Evolutionary conservation across 1,284 basidiomycete genomes (phyloP).

Genomic region (Trichosporon coremiiforme): DNA sequence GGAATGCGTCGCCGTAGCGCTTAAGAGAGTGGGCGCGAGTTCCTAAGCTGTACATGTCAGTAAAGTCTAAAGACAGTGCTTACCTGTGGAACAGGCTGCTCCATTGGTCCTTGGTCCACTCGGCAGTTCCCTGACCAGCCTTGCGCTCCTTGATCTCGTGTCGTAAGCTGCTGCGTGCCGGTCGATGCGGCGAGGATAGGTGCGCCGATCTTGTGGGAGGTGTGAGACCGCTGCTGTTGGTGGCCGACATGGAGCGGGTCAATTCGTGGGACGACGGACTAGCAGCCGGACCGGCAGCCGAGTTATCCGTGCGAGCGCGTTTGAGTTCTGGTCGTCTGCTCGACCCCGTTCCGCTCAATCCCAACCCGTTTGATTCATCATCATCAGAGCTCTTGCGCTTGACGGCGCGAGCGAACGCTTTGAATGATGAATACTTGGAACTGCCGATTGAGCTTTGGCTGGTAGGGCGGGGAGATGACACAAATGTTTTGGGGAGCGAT

Average conservation of each 20-base stretch:
- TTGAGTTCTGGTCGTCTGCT: conserved; percentile 26
- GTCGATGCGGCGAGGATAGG: conserved; percentile 26
- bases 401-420: conserved; percentile 28
- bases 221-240: conserved; percentile 21
- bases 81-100: conserved; percentile 9
- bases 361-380: conserved; percentile 30
- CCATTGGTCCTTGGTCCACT: conserved; percentile 34
- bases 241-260: conserved; percentile 10
- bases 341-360: conserved; percentile 29
- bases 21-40: conserved; percentile 43
- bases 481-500: conserved; percentile 27
- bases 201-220: conserved; percentile 16
- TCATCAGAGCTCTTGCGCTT: conserved; percentile 26
- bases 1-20: conserved; percentile 49
- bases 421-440: conserved; percentile 28
- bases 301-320: conserved; percentile 26
- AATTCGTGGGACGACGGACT: conserved; percentile 19
- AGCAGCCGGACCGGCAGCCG: not conserved
- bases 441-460: conserved; percentile 7
- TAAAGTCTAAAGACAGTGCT: conserved; percentile 15
- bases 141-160: conserved; percentile 31
- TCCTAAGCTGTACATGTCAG: conserved; percentile 30
- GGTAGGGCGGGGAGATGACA: not conserved
- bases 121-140: conserved; percentile 23
- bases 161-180: conserved; percentile 24